Base-by-base conservation (phyloP, 306 rosid species). In the Urtica urens region DNA sequence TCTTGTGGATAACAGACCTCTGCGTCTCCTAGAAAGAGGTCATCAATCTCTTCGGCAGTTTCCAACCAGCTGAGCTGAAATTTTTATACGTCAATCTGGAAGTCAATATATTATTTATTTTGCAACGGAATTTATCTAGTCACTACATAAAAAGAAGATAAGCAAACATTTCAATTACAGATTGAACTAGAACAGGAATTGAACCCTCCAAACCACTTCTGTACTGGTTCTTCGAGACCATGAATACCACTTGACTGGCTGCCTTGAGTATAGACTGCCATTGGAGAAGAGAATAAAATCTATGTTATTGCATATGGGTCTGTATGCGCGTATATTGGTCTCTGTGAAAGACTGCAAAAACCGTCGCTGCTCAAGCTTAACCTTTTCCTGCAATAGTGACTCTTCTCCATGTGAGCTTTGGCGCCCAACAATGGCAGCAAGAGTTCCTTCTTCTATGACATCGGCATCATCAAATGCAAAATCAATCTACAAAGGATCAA, bases 381-480 rank as follows among this genome's bases (percentile, higher is more conserved):
- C 94, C 80, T 86, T 86, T 79, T 77, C 79, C 66, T 82, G 79
- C 53, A 82, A 55, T 57, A 82, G 69, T 49, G 94, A 86, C 58
- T 77, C 94, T 46, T 71, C 94, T n/a, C 50, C 62, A 49, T 63
- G 78, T 42, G 59, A 59, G 44, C 69, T 79, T 17, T 64, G 66
- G 20, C 81, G 72, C 48, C 96, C 96, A 39, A 86, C 82, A 64
- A 87, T 53, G 62, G 92, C 73, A 17, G 49, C 51, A 29, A 87
- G 78, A 41, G 84, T 79, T 46, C 82, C 83, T 79, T 87, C 84
- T 79, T 87, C 96, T 62, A 87, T 69, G 53, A 56, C 66, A 69
- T 82, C 94, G 66, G 92, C 94, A 62, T 87, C 96, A 68, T 79
- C 94, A 77, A 87, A 87, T 56, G 92, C 90, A 72, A 82, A 79